Evolutionary conservation across 1,284 basidiomycete species (phyloP).

Genomic region (Boletellus sp.): DNA sequence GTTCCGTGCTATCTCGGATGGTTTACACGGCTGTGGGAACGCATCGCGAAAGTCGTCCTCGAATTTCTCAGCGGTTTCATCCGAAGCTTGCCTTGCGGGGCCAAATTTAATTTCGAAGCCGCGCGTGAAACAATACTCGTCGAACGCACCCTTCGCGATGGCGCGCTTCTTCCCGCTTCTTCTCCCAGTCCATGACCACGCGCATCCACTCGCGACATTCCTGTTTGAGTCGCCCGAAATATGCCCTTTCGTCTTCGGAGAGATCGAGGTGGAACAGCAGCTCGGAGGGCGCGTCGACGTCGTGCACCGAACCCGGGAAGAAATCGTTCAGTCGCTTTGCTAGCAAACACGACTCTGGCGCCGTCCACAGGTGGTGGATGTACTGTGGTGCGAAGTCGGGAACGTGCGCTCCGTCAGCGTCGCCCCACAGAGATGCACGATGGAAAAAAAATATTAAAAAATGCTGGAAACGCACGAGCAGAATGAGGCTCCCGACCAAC

Average conservation of each 20-base stretch:
- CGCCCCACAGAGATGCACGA: no score
- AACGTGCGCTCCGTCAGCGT: not conserved
- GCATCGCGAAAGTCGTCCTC: constrained; percentile 18
- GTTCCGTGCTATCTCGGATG: constrained; percentile 9
- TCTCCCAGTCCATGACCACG: constrained; percentile 30
- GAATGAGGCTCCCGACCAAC: constrained; percentile 29
- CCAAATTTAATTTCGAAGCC: not conserved
- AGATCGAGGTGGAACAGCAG: constrained; percentile 33
- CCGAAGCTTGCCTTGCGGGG: constrained; percentile 9
- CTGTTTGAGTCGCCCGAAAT: constrained; percentile 23
- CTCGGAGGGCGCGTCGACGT: constrained; percentile 19
- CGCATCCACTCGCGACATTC: constrained; percentile 24
- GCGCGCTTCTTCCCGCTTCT: constrained; percentile 14
- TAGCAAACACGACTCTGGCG: constrained; percentile 33
- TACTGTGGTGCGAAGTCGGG: constrained; percentile 23
- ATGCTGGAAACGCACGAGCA: constrained; percentile 12
- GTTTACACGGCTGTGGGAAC: constrained; percentile 20
- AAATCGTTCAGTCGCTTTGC: constrained; percentile 40
- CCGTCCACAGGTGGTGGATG: constrained; percentile 37
- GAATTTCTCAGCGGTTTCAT: constrained; percentile 9
- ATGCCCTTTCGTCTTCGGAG: constrained; percentile 26
- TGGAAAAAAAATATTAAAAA: no score
- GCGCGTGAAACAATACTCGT: not conserved
- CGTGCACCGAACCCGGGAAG: constrained; percentile 36
- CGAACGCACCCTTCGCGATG: constrained; percentile 20